These are phyloP conservation scores for Neckera pumila DNA, from an alignment of 225 moss, liverwort and hornwort species.

Conservation along the genomic window DNA sequence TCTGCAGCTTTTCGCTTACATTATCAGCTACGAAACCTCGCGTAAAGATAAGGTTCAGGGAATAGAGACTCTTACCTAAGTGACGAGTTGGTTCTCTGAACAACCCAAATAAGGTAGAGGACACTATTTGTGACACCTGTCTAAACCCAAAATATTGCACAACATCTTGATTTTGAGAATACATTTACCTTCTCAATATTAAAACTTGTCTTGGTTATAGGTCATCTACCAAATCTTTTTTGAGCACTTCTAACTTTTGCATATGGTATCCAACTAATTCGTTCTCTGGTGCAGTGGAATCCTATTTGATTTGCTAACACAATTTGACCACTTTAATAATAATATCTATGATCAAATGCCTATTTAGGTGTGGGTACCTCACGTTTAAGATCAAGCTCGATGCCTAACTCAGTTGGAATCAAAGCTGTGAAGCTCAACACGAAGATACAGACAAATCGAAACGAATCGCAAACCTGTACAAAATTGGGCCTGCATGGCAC, in stretches of 20 bases:
- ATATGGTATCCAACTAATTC: neutral
- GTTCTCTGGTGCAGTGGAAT: neutral
- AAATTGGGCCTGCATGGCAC: neutral
- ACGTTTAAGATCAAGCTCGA: neutral
- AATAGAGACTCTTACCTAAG: neutral
- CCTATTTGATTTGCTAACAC: neutral
- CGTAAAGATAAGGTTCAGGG: neutral
- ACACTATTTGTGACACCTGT: neutral
- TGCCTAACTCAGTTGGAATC: neutral
- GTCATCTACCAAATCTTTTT: neutral
- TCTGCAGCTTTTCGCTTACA: conserved; percentile 17
- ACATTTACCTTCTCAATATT: neutral
- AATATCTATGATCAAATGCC: neutral
- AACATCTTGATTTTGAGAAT: neutral
- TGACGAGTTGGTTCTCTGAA: neutral
- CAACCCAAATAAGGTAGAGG: neutral
- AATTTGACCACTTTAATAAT: neutral
- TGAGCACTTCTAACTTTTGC: neutral
- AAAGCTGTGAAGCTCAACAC: neutral
- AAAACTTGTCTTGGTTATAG: neutral
- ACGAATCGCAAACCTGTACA: neutral
- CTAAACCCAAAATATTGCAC: neutral
- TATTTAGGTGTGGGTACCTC: neutral
- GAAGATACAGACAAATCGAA: neutral
- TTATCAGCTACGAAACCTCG: neutral